Percentiles rank a stretch among this genome's conserved stretches.
Evolutionary conservation across 139 green algal species (phyloP).

Genomic region (Closterium sp.): DNA sequence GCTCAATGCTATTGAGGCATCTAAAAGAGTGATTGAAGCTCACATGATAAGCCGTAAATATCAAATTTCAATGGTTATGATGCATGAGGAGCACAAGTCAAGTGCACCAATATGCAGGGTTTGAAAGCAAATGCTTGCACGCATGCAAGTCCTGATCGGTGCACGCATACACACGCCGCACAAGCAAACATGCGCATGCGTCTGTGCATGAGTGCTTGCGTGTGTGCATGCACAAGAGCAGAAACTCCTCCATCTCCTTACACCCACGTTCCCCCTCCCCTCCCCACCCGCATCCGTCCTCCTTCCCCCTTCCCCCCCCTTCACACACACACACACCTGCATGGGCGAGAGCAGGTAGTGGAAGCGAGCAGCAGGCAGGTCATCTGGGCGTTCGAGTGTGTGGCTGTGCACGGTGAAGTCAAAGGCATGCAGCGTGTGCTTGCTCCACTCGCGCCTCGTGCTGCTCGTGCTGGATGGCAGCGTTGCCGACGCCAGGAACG

Average conservation of each 20-base stretch:
- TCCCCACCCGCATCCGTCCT: too few relatives aligned
- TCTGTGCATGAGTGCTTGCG: too few relatives aligned
- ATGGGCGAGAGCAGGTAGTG: conserved; percentile 52
- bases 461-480: neutral
- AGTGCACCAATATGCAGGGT: neutral
- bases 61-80: too few relatives aligned
- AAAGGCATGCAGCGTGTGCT: conserved; percentile 21
- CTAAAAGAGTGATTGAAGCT: neutral
- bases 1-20: too few relatives aligned
- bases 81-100: neutral
- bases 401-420: conserved; percentile 58
- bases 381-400: conserved; percentile 11
- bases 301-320: too few relatives aligned
- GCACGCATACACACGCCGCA: neutral
- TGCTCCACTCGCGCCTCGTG: conserved; percentile 11
- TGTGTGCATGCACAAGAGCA: too few relatives aligned
- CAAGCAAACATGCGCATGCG: neutral
- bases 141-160: neutral
- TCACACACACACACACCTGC: conserved; percentile 25
- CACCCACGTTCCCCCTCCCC: too few relatives aligned
- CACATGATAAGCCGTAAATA: neutral
- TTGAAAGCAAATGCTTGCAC: neutral
- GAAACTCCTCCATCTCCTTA: too few relatives aligned
- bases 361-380: conserved; percentile 51
- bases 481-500: neutral